Evolutionary conservation across 805 yeast species (phyloP).

Genomic region (Millerago galiae): DNA sequence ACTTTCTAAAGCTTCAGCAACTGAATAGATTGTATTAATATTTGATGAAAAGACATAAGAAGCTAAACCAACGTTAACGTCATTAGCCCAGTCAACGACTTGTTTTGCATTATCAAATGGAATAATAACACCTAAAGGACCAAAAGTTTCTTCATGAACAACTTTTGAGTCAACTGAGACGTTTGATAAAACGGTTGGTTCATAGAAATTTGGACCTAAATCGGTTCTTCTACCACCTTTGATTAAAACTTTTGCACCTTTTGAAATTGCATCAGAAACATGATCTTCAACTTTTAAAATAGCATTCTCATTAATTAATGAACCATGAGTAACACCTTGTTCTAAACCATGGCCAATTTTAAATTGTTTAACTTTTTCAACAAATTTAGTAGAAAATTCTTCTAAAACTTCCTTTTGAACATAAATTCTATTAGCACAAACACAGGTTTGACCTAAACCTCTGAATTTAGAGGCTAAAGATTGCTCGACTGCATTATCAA

Average conservation of each 20-base stretch:
- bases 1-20: constrained; percentile 51
- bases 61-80: constrained; percentile 51
- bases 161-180: constrained; percentile 47
- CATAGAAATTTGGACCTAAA: constrained; percentile 45
- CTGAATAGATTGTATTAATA: constrained; percentile 42
- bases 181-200: constrained; percentile 48
- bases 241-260: constrained; percentile 47
- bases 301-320: constrained; percentile 45
- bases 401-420: constrained; percentile 47
- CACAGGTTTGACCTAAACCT: constrained; percentile 61
- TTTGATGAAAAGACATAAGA: constrained; percentile 52
- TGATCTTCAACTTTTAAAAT: constrained; percentile 50
- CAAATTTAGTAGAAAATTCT: constrained; percentile 38
- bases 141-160: constrained; percentile 54
- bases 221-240: constrained; percentile 47
- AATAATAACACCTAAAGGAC: constrained; percentile 55
- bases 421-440: constrained; percentile 54
- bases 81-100: constrained; percentile 48
- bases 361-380: constrained; percentile 39
- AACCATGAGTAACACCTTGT: constrained; percentile 46
- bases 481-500: constrained; percentile 48
- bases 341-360: constrained; percentile 54
- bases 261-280: constrained; percentile 43
- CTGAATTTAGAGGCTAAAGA: constrained; percentile 53
- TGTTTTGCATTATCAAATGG: constrained; percentile 49